phyloP scores from a whole-genome alignment of 164 flowering plant genomes.

The Amborella trichopoda region DNA sequence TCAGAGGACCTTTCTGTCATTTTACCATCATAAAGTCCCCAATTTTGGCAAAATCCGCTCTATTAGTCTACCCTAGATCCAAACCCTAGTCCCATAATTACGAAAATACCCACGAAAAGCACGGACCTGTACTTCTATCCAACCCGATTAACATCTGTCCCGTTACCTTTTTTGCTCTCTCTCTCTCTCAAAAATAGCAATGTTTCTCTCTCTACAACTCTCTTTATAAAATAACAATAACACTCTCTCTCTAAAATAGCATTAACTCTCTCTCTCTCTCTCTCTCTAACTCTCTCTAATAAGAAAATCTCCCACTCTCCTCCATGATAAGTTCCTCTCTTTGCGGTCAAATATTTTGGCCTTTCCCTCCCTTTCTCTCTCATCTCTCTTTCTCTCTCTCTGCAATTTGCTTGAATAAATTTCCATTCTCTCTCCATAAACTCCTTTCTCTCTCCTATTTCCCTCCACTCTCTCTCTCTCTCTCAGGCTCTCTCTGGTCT shows the following conservation, averaged over 20 bases:
- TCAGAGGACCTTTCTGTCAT: too few species aligned
- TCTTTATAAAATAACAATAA: neutral
- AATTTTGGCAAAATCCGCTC: too few species aligned
- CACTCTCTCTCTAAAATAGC: too few species aligned
- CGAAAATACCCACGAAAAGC: too few species aligned
- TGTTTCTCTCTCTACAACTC: neutral
- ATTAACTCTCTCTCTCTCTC: too few species aligned
- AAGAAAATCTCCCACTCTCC: too few species aligned
- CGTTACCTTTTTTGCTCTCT: neutral
- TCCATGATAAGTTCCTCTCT: neutral
- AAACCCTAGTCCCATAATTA: too few species aligned
- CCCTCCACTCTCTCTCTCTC: neutral
- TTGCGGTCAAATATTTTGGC: neutral
- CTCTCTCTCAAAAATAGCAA: neutral
- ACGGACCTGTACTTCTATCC: too few species aligned
- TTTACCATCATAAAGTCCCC: too few species aligned
- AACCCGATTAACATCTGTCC: constrained; percentile 5
- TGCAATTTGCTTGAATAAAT: constrained; percentile 1
- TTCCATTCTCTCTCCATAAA: neutral
- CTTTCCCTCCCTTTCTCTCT: constrained; percentile 1
- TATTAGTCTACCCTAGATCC: too few species aligned
- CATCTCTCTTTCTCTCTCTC: neutral
- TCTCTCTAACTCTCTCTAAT: too few species aligned
- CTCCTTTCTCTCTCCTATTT: neutral
- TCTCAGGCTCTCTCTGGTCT: neutral